Evolutionary conservation across 805 yeast genomes (phyloP), one percentile per base, ranked within the genome.

Genomic region (Sugiyamaella boreocaroliniensis): DNA sequence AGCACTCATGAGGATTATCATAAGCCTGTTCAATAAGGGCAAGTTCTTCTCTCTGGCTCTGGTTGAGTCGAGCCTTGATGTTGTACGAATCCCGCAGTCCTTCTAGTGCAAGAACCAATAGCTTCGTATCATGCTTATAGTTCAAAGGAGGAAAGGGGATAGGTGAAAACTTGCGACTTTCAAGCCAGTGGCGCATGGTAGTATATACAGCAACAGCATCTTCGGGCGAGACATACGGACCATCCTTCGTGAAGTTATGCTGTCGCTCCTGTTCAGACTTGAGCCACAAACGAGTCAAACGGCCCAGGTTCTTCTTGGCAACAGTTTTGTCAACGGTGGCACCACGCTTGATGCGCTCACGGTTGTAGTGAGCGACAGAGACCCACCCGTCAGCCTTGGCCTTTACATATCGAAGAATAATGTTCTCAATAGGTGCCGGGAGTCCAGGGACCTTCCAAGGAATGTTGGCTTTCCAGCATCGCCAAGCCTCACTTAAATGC

Each of bases 401-500:
- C 63, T 89, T 85, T 47, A 93, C 83, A 63, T 93, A 93, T 45
- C 96, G 79, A 63, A 87, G 85, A 55, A 93, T 90, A 40, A 93
- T 87, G 44, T 81, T 79, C 59, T 83, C 93, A 22, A 93, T 80
- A 0, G 97, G 97, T 50, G 79, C 85, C 1, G 99, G 99, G 70
- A 93, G 74, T 0, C 98, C 98, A 0, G 96, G 96, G 14, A 93
- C 98, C 60, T 88, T 83, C 98, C 98, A 93, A 0, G 97, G 96
- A 54, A 93, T 85, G 64, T 93, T 92, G 2, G 99, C 99, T 67
- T 93, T 93, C 99, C 99, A 93, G 67, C 98, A 93, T 66, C 99
- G 75, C 99, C 99, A 93, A 0, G 99, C 99, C 68, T 93, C 99
- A 64, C 95, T 86, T 53, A 93, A 74, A 68, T 93, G 99, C 63